These are phyloP conservation scores for Cordyceps farinosa DNA, from an alignment of 2,329 filamentous ascomycete genomes.

Conservation along the genomic window DNA sequence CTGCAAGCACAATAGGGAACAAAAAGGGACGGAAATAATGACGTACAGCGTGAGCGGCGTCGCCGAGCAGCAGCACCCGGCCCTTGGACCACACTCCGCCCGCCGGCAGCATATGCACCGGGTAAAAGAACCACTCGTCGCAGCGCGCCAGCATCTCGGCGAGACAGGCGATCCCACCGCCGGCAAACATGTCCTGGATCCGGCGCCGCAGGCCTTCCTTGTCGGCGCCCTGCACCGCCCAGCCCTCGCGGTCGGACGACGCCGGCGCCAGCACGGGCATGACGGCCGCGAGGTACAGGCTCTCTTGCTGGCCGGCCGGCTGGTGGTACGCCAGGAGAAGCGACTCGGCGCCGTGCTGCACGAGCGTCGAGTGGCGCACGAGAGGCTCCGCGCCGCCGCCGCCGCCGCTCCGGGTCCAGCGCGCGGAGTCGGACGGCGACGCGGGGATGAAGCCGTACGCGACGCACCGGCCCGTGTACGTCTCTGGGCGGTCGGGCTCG, in stretches of 20 bases:
- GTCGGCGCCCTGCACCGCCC: slow-evolving; percentile 24
- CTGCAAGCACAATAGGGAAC: no score
- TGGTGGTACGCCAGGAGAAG: slow-evolving; percentile 24
- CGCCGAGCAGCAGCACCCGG: slow-evolving; percentile 47
- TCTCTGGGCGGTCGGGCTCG: slow-evolving; percentile 24
- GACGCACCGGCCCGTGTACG: slow-evolving; percentile 32
- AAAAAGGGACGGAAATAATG: neutral
- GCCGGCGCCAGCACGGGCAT: slow-evolving; percentile 22
- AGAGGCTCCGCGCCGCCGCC: slow-evolving; percentile 24
- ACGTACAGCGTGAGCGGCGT: slow-evolving; percentile 50
- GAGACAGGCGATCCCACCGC: slow-evolving; percentile 21
- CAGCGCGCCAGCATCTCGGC: slow-evolving; percentile 22
- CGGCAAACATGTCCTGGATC: slow-evolving; percentile 20
- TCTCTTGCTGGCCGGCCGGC: slow-evolving; percentile 13
- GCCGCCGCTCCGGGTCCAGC: slow-evolving; percentile 20
- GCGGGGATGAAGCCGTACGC: slow-evolving; percentile 24
- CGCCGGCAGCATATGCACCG: slow-evolving; percentile 33
- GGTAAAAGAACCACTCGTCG: slow-evolving; percentile 33
- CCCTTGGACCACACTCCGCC: slow-evolving; percentile 36
- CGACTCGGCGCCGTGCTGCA: slow-evolving; percentile 22
- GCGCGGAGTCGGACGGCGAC: slow-evolving; percentile 6
- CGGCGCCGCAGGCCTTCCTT: slow-evolving; percentile 21
- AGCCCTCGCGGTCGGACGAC: slow-evolving; percentile 22
- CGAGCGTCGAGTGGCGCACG: slow-evolving; percentile 23
- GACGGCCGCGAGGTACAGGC: slow-evolving; percentile 24